These are phyloP conservation scores for Geranium rotundifolium DNA, from an alignment of 345 rosid genomes.

Conservation along the genomic window DNA sequence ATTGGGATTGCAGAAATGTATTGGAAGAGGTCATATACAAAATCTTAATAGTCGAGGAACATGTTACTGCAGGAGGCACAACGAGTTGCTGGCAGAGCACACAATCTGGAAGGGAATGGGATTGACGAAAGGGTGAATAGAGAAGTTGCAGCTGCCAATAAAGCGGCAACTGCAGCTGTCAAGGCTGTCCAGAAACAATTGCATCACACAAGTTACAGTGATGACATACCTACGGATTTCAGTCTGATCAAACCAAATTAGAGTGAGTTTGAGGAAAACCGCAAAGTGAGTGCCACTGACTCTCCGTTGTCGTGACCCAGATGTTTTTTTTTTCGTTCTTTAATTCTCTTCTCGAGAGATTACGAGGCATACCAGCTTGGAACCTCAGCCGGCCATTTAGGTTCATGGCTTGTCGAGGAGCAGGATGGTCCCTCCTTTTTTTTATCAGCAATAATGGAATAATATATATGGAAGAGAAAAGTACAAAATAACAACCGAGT, in stretches of 20 bases:
- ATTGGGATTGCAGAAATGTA: too few species aligned
- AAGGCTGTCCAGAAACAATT: conserved; percentile 62
- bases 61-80: conserved; percentile 50
- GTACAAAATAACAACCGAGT: too few species aligned
- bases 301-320: not conserved
- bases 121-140: conserved; percentile 61
- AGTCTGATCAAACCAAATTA: not conserved
- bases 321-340: not conserved
- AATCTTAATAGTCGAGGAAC: too few species aligned
- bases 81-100: conserved; percentile 51
- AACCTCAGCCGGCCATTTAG: conserved; percentile 14
- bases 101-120: conserved; percentile 30
- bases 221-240: conserved; percentile 11
- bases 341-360: not conserved
- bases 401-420: conserved; percentile 23
- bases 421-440: conserved; percentile 15
- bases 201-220: conserved; percentile 19
- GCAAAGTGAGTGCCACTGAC: conserved; percentile 5
- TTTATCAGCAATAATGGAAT: not conserved
- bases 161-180: conserved; percentile 72
- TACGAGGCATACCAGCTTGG: conserved; percentile 13
- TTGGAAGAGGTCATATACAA: too few species aligned
- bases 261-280: not conserved
- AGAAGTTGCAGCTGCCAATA: conserved; percentile 54
- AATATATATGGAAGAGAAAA: too few species aligned